Conservation (phyloP, 129 eudicot genomes). For the Escallonia herrerae region DNA sequence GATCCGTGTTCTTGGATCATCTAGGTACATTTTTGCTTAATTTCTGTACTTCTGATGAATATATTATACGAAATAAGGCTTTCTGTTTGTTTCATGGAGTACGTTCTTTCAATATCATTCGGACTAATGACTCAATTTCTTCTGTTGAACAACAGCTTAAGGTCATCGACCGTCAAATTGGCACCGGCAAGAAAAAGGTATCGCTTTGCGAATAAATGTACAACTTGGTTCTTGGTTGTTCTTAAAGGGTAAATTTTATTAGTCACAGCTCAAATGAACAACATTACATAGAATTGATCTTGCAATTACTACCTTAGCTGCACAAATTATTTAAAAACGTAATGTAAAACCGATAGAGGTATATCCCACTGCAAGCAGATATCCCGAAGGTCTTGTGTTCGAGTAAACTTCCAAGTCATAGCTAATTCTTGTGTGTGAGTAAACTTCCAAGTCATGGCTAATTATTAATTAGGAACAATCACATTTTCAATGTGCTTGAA, state of each 20-base stretch:
- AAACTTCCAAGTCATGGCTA: no score
- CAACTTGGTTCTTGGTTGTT: neutral
- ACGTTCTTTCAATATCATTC: neutral
- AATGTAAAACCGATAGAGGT: no score
- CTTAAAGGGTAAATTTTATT: neutral
- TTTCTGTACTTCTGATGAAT: neutral
- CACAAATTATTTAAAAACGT: neutral
- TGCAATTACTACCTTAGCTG: neutral
- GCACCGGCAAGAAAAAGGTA: constrained; percentile 73
- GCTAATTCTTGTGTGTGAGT: no score
- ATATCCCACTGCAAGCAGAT: no score
- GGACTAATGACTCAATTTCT: neutral
- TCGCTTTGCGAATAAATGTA: neutral
- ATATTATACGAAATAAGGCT: neutral
- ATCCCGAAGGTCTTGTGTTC: no score
- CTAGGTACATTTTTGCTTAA: neutral
- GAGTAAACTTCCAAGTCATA: no score
- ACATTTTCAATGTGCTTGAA: no score
- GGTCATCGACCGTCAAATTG: constrained; percentile 41
- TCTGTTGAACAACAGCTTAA: constrained; percentile 35
- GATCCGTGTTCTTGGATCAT: neutral
- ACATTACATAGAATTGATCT: no score
- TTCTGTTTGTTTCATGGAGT: neutral
- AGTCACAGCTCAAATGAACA: no score
- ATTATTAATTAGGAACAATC: no score